Percentiles rank a stretch among this genome's conserved stretches.
These are phyloP conservation scores for Pseudozyma thailandica DNA, from an alignment of 1,284 basidiomycete genomes.

Conservation along the genomic window DNA sequence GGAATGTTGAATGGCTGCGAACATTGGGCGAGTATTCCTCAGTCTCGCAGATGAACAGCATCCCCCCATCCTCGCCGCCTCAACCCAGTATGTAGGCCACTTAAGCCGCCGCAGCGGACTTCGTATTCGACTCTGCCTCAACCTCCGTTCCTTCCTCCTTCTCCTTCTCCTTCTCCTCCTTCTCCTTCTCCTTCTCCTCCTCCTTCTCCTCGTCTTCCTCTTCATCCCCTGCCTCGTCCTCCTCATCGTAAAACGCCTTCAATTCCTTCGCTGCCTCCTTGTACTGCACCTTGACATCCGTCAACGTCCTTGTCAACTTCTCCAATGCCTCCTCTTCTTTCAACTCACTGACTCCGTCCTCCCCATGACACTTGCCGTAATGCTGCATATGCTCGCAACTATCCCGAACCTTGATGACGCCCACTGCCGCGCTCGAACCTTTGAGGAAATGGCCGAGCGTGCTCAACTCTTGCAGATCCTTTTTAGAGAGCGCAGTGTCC, in stretches of 20 bases:
- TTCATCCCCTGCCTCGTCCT: constrained; percentile 68
- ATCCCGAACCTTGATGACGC: constrained; percentile 80
- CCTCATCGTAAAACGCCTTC: constrained; percentile 69
- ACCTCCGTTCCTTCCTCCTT: constrained; percentile 66
- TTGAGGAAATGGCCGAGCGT: constrained; percentile 90
- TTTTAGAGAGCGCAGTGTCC: constrained; percentile 76
- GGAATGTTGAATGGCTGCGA: no score
- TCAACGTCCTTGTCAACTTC: constrained; percentile 47
- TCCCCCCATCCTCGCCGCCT: neutral
- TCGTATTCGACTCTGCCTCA: neutral
- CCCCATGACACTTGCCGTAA: constrained; percentile 73
- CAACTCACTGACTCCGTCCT: constrained; percentile 56
- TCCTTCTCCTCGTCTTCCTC: constrained; percentile 17
- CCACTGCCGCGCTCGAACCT: constrained; percentile 90
- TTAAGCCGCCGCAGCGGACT: neutral
- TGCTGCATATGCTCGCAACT: constrained; percentile 90
- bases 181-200: constrained; percentile 33
- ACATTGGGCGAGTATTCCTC: no score
- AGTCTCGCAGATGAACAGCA: no score
- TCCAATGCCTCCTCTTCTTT: constrained; percentile 48
- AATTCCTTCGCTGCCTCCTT: constrained; percentile 64
- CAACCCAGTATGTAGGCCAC: neutral
- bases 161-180: constrained; percentile 58
- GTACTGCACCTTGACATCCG: constrained; percentile 59
- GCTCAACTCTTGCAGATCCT: constrained; percentile 77